Evolutionary conservation across 1,284 basidiomycete genomes (phyloP), one percentile per base, ranked within the genome.

Genomic region (Clitocybe nebularis): DNA sequence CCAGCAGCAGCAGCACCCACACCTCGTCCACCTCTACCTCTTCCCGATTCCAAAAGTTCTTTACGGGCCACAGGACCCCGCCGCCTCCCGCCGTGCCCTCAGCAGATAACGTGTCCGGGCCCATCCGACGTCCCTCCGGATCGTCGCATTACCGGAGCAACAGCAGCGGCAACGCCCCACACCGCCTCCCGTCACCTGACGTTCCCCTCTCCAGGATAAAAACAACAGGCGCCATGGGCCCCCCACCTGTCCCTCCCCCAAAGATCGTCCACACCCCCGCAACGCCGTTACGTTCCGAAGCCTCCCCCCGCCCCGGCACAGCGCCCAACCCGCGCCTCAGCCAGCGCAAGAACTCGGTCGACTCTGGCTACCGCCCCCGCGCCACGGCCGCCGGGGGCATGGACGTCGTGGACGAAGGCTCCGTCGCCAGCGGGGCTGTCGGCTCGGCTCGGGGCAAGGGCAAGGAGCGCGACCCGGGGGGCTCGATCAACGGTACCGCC

Each of bases 181-280:
- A 43, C 8, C 48, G 44, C 26, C 39, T 39, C 29, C 36, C 43
- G 16, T 38, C 45, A 11, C 39, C 49, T 20, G 39, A 45, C 30
- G 22, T 33, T 7, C 19, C 36, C 20, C 14, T 30, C 10, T 33
- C 30, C 5, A 42, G 30, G 21, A 36, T 42, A 33, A 50, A 54
- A 21, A 46, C 46, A 29, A 46, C 40, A 16, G 50, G 54, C 26
- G 50, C 51, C 23, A 39, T 30, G 22, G 52, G 60, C 45, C 63
- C 62, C 22, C 55, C 54, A 14, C 50, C 41, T 7, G 23, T 45
- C 22, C 48, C 44, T n/a, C 34, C 43, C 23, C 53, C 63, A 14
- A 52, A 48, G 24, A 70, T 72, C 39, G 60, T 60, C n/a, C 68
- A 71, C 44, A 71, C 71, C 29, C 66, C 72, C 2, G 61, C 68